A percentile compares a stretch with the other conserved stretches of the same genome.
phyloP scores from a whole-genome alignment of 306 rosid species.

The Oxytropis ochrocephala region DNA sequence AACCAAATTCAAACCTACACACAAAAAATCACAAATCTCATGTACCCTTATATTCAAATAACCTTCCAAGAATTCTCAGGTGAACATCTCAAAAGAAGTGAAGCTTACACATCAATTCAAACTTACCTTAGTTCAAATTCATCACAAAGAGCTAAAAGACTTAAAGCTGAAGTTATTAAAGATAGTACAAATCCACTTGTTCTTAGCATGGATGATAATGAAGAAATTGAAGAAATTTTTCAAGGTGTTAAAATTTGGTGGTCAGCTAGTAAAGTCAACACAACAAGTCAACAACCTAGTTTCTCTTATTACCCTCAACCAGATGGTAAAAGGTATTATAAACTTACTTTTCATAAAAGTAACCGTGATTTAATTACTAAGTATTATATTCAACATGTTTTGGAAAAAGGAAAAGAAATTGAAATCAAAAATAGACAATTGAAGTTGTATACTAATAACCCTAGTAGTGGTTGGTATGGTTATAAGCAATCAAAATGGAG shows the following conservation, averaged over 20 bases:
- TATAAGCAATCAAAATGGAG: conserved; percentile 36
- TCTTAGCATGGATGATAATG: conserved; percentile 46
- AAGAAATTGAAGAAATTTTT: conserved; percentile 42
- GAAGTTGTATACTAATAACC: conserved; percentile 43
- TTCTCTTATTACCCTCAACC: conserved; percentile 16
- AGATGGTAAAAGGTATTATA: conserved; percentile 24
- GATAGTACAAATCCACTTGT: conserved; percentile 29
- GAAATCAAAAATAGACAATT: conserved; percentile 28
- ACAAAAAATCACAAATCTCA: not conserved
- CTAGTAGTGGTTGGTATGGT: conserved; percentile 17
- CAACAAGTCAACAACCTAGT: not conserved
- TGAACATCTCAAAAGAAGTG: conserved; percentile 22
- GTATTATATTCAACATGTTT: conserved; percentile 34
- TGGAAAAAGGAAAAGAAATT: conserved; percentile 22
- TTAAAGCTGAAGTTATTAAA: conserved; percentile 44
- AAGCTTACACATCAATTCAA: conserved; percentile 31
- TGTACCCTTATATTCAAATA: conserved; percentile 46
- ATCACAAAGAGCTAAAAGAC: conserved; percentile 29
- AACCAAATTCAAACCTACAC: not conserved
- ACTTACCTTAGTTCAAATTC: conserved; percentile 35
- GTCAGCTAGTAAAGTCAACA: conserved; percentile 2
- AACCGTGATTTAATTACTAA: conserved; percentile 16
- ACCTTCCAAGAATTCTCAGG: conserved; percentile 35
- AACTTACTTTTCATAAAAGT: conserved; percentile 34
- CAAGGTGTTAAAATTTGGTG: conserved; percentile 42